phyloP scores from a whole-genome alignment of 345 rosid species.

The Dimocarpus longan region DNA sequence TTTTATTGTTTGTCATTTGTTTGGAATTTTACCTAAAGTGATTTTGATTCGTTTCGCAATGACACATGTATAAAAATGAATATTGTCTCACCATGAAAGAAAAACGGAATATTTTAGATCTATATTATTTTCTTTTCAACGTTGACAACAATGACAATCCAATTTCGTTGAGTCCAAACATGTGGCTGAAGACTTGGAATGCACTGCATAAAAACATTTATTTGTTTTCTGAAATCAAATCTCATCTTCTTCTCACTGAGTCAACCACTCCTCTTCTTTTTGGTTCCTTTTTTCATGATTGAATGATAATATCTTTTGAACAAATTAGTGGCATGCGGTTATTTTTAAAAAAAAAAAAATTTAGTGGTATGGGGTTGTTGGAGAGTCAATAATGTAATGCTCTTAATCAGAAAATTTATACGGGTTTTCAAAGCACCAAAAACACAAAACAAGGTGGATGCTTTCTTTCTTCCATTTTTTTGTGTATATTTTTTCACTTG shows the following conservation, averaged over 20 bases:
- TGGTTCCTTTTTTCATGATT: not conserved
- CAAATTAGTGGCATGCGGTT: not conserved
- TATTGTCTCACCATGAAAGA: not conserved
- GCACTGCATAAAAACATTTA: not conserved
- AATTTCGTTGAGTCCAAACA: not conserved
- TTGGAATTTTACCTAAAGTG: not conserved
- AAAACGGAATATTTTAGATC: not conserved
- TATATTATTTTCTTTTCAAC: too few species aligned
- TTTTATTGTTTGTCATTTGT: too few species aligned
- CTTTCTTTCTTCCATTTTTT: too few species aligned
- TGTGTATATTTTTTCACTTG: not conserved
- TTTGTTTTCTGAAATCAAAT: not conserved
- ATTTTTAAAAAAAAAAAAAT: too few species aligned
- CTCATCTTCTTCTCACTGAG: too few species aligned
- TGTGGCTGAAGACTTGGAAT: not conserved
- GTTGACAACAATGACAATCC: not conserved
- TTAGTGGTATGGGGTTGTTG: too few species aligned
- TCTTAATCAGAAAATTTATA: too few species aligned
- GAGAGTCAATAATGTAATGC: too few species aligned
- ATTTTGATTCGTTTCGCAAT: too few species aligned
- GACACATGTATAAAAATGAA: not conserved
- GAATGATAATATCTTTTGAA: not conserved
- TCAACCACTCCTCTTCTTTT: not conserved
- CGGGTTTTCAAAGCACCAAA: too few species aligned
- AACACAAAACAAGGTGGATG: too few species aligned